Percentiles rank a stretch among this genome's conserved stretches.
phyloP scores from a whole-genome alignment of 1,284 basidiomycete species.

The Trichosporon sp. region DNA sequence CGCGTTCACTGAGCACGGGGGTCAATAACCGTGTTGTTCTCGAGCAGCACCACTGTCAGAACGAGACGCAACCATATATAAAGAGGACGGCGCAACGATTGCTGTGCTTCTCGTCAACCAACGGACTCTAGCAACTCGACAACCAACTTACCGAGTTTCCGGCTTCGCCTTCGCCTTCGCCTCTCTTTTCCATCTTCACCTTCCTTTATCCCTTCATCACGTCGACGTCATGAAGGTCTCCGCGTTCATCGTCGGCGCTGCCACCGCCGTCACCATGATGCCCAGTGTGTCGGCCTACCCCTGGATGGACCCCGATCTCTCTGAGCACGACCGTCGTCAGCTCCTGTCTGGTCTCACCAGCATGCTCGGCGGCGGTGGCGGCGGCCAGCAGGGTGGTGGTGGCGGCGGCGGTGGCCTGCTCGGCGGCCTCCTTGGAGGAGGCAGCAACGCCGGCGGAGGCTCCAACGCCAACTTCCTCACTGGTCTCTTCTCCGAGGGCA shows the following conservation, averaged over 20 bases:
- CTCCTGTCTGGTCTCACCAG: not conserved
- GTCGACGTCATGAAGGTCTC: not conserved
- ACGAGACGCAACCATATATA: not conserved
- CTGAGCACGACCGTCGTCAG: conserved; percentile 1
- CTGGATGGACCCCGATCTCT: conserved; percentile 2
- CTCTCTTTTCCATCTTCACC: not conserved
- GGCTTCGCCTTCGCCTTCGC: not conserved
- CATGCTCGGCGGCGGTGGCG: not conserved
- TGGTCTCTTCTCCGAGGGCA: not conserved
- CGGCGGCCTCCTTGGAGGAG: not conserved
- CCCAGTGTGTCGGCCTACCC: not conserved
- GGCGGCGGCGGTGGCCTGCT: not conserved
- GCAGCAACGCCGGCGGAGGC: not conserved
- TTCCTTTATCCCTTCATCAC: not conserved
- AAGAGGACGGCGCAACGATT: not conserved
- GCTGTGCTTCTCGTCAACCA: not conserved
- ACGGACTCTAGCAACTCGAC: not conserved
- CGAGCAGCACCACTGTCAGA: not conserved
- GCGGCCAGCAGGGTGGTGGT: not conserved
- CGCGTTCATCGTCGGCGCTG: not conserved
- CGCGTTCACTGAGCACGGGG: not conserved
- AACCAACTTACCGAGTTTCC: not conserved
- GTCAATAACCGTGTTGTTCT: not conserved
- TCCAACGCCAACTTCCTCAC: conserved; percentile 1
- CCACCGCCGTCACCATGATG: not conserved